A percentile compares a stretch with the other conserved stretches of the same genome.
phyloP scores from a whole-genome alignment of 257 asterid genomes.

The Gardenia jasminoides region DNA sequence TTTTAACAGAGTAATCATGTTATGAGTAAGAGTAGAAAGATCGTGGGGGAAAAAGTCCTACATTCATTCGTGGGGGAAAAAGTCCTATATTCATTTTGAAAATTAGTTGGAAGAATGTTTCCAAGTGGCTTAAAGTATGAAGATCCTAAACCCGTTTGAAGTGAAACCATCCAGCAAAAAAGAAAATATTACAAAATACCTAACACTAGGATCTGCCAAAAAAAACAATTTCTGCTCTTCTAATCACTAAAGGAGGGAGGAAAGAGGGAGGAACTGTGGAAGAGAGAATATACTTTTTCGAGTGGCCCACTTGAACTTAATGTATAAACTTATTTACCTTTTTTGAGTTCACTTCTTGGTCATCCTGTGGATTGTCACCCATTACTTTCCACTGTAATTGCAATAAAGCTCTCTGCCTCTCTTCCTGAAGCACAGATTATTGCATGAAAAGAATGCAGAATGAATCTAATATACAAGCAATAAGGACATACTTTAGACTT shows the following conservation, averaged over 20 bases:
- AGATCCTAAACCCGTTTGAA: background rate
- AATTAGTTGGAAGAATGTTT: background rate
- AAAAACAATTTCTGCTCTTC: background rate
- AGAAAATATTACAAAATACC: background rate
- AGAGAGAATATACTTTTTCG: background rate
- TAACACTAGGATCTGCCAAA: background rate
- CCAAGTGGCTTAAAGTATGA: background rate
- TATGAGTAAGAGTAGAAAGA: background rate
- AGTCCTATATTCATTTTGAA: background rate
- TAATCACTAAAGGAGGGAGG: background rate
- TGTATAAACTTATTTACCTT: constrained; percentile 45
- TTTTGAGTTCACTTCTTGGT: constrained; percentile 93
- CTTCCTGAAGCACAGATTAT: constrained; percentile 61
- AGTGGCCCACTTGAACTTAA: background rate
- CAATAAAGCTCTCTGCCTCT: constrained; percentile 79
- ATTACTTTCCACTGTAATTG: constrained; percentile 98
- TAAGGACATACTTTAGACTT: constrained; percentile 61
- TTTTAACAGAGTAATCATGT: background rate
- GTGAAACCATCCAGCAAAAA: background rate
- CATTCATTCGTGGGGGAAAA: background rate
- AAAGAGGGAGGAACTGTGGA: background rate
- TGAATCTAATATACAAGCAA: constrained; percentile 10
- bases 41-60: background rate
- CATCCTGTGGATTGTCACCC: constrained; percentile 76
- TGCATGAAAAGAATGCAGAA: constrained; percentile 17